Percentiles rank a stretch among this genome's conserved stretches.
These are phyloP conservation scores for Alternaria tenuissima DNA, from an alignment of 2,329 filamentous ascomycete species.

Conservation along the genomic window DNA sequence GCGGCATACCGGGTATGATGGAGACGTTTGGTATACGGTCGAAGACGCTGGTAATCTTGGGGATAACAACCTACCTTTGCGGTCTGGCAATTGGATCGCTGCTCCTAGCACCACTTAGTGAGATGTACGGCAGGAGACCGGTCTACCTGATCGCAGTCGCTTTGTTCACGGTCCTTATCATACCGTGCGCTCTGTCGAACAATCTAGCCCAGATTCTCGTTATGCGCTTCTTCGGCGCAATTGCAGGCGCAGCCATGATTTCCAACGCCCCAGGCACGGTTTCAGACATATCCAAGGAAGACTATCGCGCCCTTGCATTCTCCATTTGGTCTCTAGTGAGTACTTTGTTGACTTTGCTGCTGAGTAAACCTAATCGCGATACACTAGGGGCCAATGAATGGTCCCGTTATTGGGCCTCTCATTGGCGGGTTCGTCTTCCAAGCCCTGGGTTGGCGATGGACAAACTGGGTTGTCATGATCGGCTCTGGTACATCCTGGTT, in stretches of 20 bases:
- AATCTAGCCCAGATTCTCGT: conserved; percentile 74
- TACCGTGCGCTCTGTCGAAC: conserved; percentile 75
- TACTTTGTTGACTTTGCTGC: too few relatives aligned
- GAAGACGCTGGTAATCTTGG: conserved; percentile 72
- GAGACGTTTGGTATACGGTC: conserved; percentile 68
- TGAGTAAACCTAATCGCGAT: too few relatives aligned
- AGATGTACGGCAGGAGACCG: conserved; percentile 71
- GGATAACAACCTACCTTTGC: conserved; percentile 79
- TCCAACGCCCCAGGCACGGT: conserved; percentile 84
- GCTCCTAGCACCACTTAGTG: conserved; percentile 76
- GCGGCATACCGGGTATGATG: conserved; percentile 73
- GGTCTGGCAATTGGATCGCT: conserved; percentile 77
- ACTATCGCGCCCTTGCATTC: conserved; percentile 82
- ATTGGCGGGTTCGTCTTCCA: conserved; percentile 84
- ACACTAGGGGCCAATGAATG: conserved; percentile 73
- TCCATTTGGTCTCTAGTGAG: conserved; percentile 74
- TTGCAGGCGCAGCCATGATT: conserved; percentile 82
- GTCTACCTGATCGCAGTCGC: conserved; percentile 74
- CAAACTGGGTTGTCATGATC: conserved; percentile 74
- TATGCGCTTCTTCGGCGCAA: conserved; percentile 75
- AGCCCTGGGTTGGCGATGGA: conserved; percentile 87
- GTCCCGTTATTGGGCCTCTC: conserved; percentile 63
- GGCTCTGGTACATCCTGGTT: conserved; percentile 69
- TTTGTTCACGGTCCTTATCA: conserved; percentile 72
- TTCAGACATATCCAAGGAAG: conserved; percentile 81